These are phyloP conservation scores for Xerophyta viscosa DNA, from an alignment of 106 monocot genomes.

Conservation along the genomic window DNA sequence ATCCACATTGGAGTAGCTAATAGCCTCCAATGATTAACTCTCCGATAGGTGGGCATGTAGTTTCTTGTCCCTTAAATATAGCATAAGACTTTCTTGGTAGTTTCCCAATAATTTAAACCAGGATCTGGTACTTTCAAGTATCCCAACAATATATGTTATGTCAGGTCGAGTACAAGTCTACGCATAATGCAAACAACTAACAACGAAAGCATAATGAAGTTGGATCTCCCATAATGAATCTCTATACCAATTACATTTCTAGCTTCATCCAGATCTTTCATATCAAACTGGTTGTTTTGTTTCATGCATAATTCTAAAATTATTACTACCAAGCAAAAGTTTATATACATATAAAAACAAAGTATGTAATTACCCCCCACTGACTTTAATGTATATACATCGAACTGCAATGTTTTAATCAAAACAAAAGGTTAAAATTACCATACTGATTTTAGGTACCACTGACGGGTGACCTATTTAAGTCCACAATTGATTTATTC, in stretches of 20 bases:
- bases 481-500: slow-evolving; percentile 1
- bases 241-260: background rate
- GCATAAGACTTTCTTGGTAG: background rate
- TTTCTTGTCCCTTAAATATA: background rate
- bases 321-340: background rate
- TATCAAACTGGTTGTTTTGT: background rate
- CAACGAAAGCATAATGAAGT: background rate
- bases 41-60: slow-evolving; percentile 4
- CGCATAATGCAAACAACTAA: background rate
- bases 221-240: background rate
- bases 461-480: background rate
- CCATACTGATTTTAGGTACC: slow-evolving; percentile 3
- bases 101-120: background rate
- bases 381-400: slow-evolving; percentile 2
- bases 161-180: background rate
- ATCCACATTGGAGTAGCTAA: slow-evolving; percentile 4
- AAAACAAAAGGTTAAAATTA: background rate
- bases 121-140: background rate
- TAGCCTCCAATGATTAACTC: background rate
- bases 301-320: background rate
- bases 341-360: slow-evolving; percentile 5
- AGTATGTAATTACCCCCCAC: background rate
- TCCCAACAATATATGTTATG: background rate
- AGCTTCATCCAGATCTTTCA: slow-evolving; percentile 1
- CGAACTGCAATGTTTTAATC: background rate